These are phyloP conservation scores for Pseudogymnoascus sp. DNA, from an alignment of 2,329 filamentous ascomycete genomes.

Conservation along the genomic window DNA sequence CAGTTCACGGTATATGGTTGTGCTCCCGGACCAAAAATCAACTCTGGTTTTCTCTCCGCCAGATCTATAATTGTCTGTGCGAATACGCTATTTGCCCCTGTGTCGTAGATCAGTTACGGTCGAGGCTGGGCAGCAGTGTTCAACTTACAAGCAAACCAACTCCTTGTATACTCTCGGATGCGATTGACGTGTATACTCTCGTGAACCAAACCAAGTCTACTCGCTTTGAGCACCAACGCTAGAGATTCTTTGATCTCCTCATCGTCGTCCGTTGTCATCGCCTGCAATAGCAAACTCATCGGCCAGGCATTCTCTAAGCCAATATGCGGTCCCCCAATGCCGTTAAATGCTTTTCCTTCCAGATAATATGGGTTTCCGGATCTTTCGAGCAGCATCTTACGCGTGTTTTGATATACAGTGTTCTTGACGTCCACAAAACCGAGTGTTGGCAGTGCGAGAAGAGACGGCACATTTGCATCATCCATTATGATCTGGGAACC, in stretches of 20 bases:
- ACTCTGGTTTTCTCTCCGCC: constrained; percentile 77
- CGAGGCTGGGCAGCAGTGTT: background rate
- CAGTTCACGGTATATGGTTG: constrained; percentile 44
- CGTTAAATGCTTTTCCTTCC: constrained; percentile 65
- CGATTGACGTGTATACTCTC: constrained; percentile 83
- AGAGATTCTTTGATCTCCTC: constrained; percentile 71
- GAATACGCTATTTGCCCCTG: constrained; percentile 90
- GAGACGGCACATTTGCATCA: constrained; percentile 77
- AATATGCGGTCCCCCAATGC: constrained; percentile 81
- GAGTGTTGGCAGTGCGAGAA: constrained; percentile 69
- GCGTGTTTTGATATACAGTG: constrained; percentile 75
- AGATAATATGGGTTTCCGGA: constrained; percentile 77
- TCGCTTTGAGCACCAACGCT: constrained; percentile 64
- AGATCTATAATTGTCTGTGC: constrained; percentile 86
- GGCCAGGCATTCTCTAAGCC: constrained; percentile 92
- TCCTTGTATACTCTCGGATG: constrained; percentile 64
- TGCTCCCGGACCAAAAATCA: constrained; percentile 66
- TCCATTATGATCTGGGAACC: constrained; percentile 80
- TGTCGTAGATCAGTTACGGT: constrained; percentile 1
- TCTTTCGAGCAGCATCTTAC: constrained; percentile 49
- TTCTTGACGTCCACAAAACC: constrained; percentile 63
- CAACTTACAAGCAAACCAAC: constrained; percentile 76
- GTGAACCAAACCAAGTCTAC: constrained; percentile 73
- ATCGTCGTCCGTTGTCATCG: constrained; percentile 79
- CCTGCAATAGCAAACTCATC: constrained; percentile 88